Conservation (phyloP, 2,329 filamentous ascomycete genomes). For the Akanthomyces dipterigenus region DNA sequence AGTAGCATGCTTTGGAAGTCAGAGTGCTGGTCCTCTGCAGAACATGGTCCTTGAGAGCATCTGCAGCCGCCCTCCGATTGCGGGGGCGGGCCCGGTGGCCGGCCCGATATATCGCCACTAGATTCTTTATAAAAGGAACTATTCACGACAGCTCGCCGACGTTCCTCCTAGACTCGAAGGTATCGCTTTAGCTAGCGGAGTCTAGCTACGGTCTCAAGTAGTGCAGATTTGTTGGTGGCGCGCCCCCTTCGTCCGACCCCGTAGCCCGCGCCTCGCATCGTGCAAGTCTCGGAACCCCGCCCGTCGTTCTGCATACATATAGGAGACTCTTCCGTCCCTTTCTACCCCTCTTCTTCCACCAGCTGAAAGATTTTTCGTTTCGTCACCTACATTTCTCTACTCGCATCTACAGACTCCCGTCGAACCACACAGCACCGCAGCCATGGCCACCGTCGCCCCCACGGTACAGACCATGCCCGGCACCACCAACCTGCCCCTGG, state of each 20-base stretch:
- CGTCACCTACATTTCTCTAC: background rate
- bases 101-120: background rate
- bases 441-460: conserved; percentile 4
- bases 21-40: background rate
- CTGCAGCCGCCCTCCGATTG: background rate
- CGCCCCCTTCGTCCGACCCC: background rate
- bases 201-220: background rate
- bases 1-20: background rate
- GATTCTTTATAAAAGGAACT: too few relatives aligned
- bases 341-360: background rate
- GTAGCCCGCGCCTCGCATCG: background rate
- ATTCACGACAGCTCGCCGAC: too few relatives aligned
- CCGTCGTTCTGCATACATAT: background rate
- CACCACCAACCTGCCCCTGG: conserved; percentile 7
- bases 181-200: background rate
- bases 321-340: background rate
- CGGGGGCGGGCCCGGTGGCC: background rate
- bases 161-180: too few relatives aligned
- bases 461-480: conserved; percentile 11
- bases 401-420: background rate
- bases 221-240: background rate
- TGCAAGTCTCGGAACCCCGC: background rate
- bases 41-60: background rate
- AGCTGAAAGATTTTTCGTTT: background rate
- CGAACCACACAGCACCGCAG: background rate